A percentile compares a stretch with the other conserved stretches of the same genome.
Evolutionary conservation across 1,139 yeast genomes (phyloP).

Genomic region (Kurtzmaniella quercitrusa): DNA sequence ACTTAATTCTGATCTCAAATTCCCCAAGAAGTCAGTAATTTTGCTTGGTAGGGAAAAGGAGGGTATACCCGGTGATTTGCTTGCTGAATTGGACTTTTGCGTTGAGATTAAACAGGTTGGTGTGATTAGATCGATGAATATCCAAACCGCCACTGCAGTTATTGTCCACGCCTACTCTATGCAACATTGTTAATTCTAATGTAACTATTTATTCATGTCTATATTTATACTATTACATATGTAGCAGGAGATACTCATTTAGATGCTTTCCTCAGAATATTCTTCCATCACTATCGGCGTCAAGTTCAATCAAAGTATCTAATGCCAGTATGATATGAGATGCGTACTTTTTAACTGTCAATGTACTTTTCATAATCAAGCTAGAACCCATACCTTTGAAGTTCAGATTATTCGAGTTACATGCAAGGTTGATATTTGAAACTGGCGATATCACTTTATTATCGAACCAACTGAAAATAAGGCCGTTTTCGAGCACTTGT

Average conservation of each 20-base stretch:
- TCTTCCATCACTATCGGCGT: constrained; percentile 28
- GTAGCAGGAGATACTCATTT: not conserved
- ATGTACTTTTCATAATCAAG: constrained; percentile 24
- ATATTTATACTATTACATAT: constrained; percentile 5
- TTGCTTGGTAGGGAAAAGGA: constrained; percentile 84
- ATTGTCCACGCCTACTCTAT: constrained; percentile 86
- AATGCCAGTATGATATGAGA: constrained; percentile 34
- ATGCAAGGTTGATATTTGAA: constrained; percentile 50
- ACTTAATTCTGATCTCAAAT: constrained; percentile 56
- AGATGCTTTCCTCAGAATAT: constrained; percentile 16
- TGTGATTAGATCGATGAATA: constrained; percentile 89
- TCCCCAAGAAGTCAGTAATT: constrained; percentile 76
- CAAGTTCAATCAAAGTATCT: constrained; percentile 37
- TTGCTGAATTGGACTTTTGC: constrained; percentile 81
- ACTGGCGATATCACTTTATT: constrained; percentile 64
- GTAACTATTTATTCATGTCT: constrained; percentile 2
- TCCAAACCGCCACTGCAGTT: constrained; percentile 94
- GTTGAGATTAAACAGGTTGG: constrained; percentile 92
- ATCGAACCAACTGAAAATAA: constrained; percentile 66
- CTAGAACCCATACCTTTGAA: constrained; percentile 35
- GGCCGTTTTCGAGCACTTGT: constrained; percentile 79
- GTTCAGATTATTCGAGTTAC: constrained; percentile 36
- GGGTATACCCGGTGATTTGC: constrained; percentile 84
- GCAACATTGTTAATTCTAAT: constrained; percentile 50
- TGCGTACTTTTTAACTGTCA: constrained; percentile 34